Evolutionary conservation across 2,329 filamentous ascomycete species (phyloP), one percentile per base, ranked within the genome.

Genomic region (Fusarium anguioides): DNA sequence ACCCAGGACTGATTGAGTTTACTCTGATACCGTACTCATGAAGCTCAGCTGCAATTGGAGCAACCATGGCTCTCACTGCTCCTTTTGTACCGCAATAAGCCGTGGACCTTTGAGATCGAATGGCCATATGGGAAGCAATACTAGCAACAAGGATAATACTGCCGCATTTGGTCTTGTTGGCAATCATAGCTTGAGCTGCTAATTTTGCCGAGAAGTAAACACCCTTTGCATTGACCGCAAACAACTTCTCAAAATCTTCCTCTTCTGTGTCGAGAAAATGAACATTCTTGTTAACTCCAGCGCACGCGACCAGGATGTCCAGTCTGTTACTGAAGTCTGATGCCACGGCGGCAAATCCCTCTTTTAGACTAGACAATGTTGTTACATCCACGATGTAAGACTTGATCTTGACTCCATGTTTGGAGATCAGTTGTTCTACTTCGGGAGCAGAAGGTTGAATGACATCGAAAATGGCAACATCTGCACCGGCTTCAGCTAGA

Each of bases 211-310:
- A 86, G 45, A 86, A 79, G 76, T 86, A 91, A 40, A 91, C 83
- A 6, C 85, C 84, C 76, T 89, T 89, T 57, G 90, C 87, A 68
- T 91, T 91, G 51, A 91, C 87, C 47, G 83, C 81, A 69, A 91
- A 88, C 20, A 88, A 83, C 50, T 81, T 81, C 69, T 90, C 86
- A 69, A 89, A 91, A 48, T 91, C 89, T 14, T 82, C 81, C 54
- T 90, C 87, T 0, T 85, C 88, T 1, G 88, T 83, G 23, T 82
- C 75, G 3, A 88, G 89, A 4, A 87, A 83, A 78, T 88, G 87
- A 71, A 88, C 88, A 24, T 74, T 75, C 72, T 89, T 88, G 33
- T 82, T 83, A 11, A 82, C 82, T 4, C 86, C 86, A 2, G 86
- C 86, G 68, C 87, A 87, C 72, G 88, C 88, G 36, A 89, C 79